Conservation (phyloP, 352 stramenopile species). For the Sclerospora graminicola region DNA sequence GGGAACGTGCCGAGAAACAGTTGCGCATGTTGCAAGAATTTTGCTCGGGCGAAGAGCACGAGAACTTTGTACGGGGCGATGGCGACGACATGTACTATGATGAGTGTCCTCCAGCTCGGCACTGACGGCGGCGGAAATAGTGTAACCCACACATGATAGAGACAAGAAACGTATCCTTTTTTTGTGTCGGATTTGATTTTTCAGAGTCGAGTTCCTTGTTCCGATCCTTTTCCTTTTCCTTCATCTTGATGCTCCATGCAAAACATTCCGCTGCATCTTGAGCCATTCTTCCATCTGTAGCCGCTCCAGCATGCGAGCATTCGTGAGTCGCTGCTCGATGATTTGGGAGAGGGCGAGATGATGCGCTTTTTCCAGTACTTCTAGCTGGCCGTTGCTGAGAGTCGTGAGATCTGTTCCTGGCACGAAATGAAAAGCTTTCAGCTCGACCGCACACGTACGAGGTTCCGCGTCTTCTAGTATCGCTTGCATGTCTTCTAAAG, state of each 20-base stretch:
- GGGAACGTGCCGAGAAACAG: slow-evolving; percentile 67
- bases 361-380: slow-evolving; percentile 59
- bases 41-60: slow-evolving; percentile 24
- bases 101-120: slow-evolving; percentile 9
- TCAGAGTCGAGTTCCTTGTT: too few relatives aligned
- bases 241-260: slow-evolving; percentile 28
- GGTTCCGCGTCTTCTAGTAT: slow-evolving; percentile 28
- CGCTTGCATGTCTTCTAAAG: slow-evolving; percentile 38
- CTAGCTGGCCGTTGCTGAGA: slow-evolving; percentile 67
- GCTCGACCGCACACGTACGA: slow-evolving; percentile 25
- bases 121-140: not conserved
- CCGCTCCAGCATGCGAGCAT: slow-evolving; percentile 48
- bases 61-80: slow-evolving; percentile 15
- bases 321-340: slow-evolving; percentile 43
- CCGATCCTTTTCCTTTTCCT: too few relatives aligned
- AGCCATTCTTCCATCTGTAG: slow-evolving; percentile 63
- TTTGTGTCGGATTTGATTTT: too few relatives aligned
- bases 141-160: too few relatives aligned
- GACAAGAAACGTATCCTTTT: too few relatives aligned
- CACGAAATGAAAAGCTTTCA: slow-evolving; percentile 37
- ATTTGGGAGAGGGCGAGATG: slow-evolving; percentile 47
- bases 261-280: slow-evolving; percentile 54
- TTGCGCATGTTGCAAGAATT: slow-evolving; percentile 71
- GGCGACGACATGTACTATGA: slow-evolving; percentile 27
- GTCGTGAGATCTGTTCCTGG: slow-evolving; percentile 35